These are phyloP conservation scores for Mortierella sp. DNA, from an alignment of 371 early-diverging fungal species.

Conservation along the genomic window DNA sequence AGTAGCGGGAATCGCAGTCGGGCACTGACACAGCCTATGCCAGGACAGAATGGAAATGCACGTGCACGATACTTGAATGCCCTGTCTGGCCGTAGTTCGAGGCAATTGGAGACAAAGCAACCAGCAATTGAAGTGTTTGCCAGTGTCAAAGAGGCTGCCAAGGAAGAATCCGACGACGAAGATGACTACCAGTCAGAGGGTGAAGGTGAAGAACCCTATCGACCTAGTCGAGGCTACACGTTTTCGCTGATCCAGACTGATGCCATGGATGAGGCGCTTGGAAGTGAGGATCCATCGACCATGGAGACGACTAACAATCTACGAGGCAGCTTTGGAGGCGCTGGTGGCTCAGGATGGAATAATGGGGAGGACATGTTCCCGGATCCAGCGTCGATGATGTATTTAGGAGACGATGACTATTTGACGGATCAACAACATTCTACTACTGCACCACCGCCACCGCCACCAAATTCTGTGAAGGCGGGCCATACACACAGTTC, in stretches of 20 bases:
- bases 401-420: conserved; percentile 47
- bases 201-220: conserved; percentile 56
- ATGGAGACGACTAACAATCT: conserved; percentile 42
- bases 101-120: conserved; percentile 44
- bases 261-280: conserved; percentile 70
- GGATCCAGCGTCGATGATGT: conserved; percentile 50
- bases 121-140: conserved; percentile 70
- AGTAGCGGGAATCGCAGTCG: conserved; percentile 27
- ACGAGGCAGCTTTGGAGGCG: conserved; percentile 19
- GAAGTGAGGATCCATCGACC: conserved; percentile 58
- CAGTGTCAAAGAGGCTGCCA: conserved; percentile 65
- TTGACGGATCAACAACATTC: conserved; percentile 10
- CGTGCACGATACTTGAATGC: conserved; percentile 35
- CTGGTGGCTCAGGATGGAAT: neutral
- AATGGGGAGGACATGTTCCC: conserved; percentile 22
- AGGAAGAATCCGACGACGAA: conserved; percentile 73
- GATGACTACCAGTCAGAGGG: conserved; percentile 57
- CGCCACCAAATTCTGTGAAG: neutral
- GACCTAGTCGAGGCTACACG: conserved; percentile 54
- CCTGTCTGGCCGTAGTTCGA: conserved; percentile 18
- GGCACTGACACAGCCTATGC: conserved; percentile 38
- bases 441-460: too few species aligned
- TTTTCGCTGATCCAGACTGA: conserved; percentile 70
- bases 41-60: conserved; percentile 28
- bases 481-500: neutral